Conservation (phyloP, 495 filamentous ascomycete species). For the Barbatosphaeria neglecta region DNA sequence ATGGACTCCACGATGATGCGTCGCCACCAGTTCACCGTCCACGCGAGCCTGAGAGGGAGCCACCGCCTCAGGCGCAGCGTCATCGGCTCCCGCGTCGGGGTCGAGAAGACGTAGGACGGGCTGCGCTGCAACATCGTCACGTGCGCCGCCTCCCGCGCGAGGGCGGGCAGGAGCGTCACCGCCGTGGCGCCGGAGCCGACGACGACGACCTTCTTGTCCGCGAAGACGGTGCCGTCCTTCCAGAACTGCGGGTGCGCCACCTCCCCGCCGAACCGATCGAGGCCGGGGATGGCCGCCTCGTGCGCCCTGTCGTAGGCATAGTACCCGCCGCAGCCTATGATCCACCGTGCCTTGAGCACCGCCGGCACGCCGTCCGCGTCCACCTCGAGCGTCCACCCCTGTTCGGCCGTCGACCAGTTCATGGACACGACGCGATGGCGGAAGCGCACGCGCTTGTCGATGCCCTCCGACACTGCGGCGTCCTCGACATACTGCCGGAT, state of each 20-base stretch:
- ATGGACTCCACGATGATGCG: slow-evolving; percentile 16
- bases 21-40: slow-evolving; percentile 22
- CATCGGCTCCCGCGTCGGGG: slow-evolving; percentile 26
- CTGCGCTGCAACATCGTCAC: slow-evolving; percentile 50
- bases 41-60: slow-evolving; percentile 28
- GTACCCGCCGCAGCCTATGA: slow-evolving; percentile 56
- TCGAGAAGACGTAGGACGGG: slow-evolving; percentile 45
- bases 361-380: slow-evolving; percentile 30
- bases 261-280: slow-evolving; percentile 44
- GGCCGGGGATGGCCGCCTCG: slow-evolving; percentile 43
- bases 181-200: slow-evolving; percentile 50
- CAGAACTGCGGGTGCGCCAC: slow-evolving; percentile 55
- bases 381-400: slow-evolving; percentile 49
- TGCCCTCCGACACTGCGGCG: slow-evolving; percentile 44
- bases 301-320: slow-evolving; percentile 53
- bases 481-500: slow-evolving; percentile 55
- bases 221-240: slow-evolving; percentile 38
- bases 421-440: slow-evolving; percentile 41
- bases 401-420: slow-evolving; percentile 49
- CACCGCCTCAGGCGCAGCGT: slow-evolving; percentile 15
- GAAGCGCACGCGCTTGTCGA: slow-evolving; percentile 50
- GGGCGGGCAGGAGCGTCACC: slow-evolving; percentile 40
- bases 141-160: slow-evolving; percentile 34
- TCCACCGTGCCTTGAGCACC: slow-evolving; percentile 38
- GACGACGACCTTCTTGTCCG: slow-evolving; percentile 38